phyloP scores from a whole-genome alignment of 257 asterid genomes.

The Nicotiana obtusifolia region DNA sequence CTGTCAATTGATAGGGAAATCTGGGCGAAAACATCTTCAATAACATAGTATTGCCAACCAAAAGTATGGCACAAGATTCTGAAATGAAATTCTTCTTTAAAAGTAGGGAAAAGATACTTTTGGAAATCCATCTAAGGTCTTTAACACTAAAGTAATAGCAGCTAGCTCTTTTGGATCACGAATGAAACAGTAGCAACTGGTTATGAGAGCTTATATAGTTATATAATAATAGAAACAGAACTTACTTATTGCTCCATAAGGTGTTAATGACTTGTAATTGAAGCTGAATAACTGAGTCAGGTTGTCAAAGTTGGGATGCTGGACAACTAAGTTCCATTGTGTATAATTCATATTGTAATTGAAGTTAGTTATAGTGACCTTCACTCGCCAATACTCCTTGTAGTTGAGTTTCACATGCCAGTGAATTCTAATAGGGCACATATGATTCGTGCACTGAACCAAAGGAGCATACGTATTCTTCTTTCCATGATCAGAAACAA shows the following conservation, averaged over 20 bases:
- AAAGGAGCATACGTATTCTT: constrained; percentile 12
- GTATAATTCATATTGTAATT: constrained; percentile 25
- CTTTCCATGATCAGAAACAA: constrained; percentile 10
- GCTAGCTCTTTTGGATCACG: neutral
- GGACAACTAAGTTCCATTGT: constrained; percentile 24
- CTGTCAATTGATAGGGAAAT: neutral
- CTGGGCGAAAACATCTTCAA: neutral
- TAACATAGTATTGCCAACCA: neutral
- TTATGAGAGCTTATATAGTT: neutral
- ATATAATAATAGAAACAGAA: neutral
- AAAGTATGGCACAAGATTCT: neutral
- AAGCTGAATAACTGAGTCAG: constrained; percentile 20
- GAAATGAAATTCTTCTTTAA: neutral
- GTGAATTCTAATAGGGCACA: constrained; percentile 26
- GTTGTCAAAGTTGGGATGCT: constrained; percentile 22
- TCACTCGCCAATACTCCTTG: constrained; percentile 25
- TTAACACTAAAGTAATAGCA: neutral
- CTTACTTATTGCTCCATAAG: constrained; percentile 21
- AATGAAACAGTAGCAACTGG: neutral
- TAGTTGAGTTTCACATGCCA: constrained; percentile 23
- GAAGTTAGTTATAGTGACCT: constrained; percentile 25
- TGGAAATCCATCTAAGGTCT: neutral
- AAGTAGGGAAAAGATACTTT: neutral
- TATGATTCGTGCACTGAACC: constrained; percentile 22
- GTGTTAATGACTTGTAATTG: constrained; percentile 20